phyloP scores from a whole-genome alignment of 371 early-diverging fungal genomes.

The Entomophthora muscae region DNA sequence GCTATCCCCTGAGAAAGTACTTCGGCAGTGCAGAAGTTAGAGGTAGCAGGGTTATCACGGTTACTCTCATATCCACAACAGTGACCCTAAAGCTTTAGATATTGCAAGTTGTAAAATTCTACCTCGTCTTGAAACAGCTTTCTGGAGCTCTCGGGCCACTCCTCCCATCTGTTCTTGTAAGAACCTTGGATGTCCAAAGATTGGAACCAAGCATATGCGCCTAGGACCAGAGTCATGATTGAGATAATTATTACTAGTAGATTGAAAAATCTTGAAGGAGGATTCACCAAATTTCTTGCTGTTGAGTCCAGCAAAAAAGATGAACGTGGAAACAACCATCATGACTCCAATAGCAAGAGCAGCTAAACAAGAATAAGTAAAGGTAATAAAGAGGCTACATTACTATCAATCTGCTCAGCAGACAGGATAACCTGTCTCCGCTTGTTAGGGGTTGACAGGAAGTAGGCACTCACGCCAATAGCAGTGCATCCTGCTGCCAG shows the following conservation, averaged over 20 bases:
- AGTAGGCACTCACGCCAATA: constrained; percentile 7
- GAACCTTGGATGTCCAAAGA: not conserved
- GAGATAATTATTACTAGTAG: not conserved
- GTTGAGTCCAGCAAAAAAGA: not conserved
- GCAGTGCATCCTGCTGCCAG: constrained; percentile 3
- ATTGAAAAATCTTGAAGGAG: not conserved
- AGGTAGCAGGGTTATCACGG: not conserved
- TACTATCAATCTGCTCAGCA: not conserved
- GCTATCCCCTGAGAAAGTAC: not conserved
- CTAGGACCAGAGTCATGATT: not conserved
- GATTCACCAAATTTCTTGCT: not conserved
- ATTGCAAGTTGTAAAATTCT: not conserved
- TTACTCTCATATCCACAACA: constrained; percentile 8
- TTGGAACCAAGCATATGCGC: constrained; percentile 9
- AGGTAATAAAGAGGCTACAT: not conserved
- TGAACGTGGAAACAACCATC: constrained; percentile 1
- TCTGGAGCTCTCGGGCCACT: not conserved
- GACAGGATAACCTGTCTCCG: constrained; percentile 1
- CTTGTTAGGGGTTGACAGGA: constrained; percentile 2
- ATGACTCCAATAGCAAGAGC: constrained; percentile 5
- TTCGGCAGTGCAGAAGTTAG: not conserved
- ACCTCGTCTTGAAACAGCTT: constrained; percentile 6
- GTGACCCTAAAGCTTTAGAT: not conserved
- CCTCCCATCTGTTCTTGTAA: not conserved
- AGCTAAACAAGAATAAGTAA: not conserved